Base-by-base conservation (phyloP, 2,329 filamentous ascomycete species). In the Fusarium proliferatum region DNA sequence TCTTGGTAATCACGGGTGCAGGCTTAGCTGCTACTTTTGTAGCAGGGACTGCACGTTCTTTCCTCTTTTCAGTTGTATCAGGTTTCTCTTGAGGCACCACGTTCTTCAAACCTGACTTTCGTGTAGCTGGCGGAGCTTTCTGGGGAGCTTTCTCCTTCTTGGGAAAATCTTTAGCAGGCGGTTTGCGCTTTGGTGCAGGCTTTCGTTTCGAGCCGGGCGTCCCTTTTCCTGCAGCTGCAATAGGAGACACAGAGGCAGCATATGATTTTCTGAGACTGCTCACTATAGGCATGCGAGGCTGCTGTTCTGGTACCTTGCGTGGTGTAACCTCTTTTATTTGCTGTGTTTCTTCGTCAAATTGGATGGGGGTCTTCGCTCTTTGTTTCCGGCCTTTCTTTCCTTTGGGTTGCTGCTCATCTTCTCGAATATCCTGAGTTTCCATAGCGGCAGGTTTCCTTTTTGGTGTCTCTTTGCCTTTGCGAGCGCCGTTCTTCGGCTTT, bases 281-380 rank as follows among this genome's bases (percentile, higher is more conserved):
- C 10, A 78, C 69, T 9, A 77, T 63, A 0, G 68, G 55, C 51
- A 70, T 72, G 33, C 55, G 69, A 4, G 26, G 19, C 13, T 59
- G 36, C 5, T 61, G 52, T 3, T 16, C 48, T 11, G 53, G 28
- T 21, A 61, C 61, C 26, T 61, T 73, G 7, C 51, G 48, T 30
- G 13, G 42, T 11, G 62, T 58, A 9, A 48, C 23, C 9, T 76
- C 70, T 30, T 74, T 78, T 5, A 81, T 69, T 11, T 76, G 67
- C 16, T 80, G 76, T 10, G 78, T 83, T 2, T 56, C n/a, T 13
- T 78, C 72, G 56, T 84, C 78, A 19, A 84, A 82, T 7, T 77
- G 64, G 5, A 84, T 61, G 2, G 82, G 79, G 2, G 79, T 61
- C 51, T 84, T 84, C 2, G 81, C 74, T 30, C 80, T 74, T 67